phyloP scores from a whole-genome alignment of 306 rosid genomes.

The Rubus idaeus region DNA sequence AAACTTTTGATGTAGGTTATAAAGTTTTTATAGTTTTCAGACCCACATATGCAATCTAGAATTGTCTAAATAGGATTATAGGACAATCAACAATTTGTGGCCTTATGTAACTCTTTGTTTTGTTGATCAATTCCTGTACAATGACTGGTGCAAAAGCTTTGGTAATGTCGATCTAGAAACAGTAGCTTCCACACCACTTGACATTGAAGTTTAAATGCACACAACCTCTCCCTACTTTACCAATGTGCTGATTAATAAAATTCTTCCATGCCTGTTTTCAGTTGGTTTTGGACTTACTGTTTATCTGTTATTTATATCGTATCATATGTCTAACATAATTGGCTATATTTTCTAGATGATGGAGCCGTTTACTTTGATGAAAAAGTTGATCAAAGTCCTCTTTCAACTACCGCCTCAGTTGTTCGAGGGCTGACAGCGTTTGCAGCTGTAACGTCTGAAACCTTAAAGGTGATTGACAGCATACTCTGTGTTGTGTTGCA shows the following conservation, averaged over 20 bases:
- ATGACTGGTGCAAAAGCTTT: not conserved
- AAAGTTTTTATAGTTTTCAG: not conserved
- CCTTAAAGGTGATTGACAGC: constrained; percentile 59
- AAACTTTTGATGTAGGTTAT: not conserved
- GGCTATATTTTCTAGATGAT: constrained; percentile 58
- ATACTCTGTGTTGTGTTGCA: constrained; percentile 14
- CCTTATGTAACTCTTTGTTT: not conserved
- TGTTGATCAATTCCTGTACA: not conserved
- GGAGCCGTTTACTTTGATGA: constrained; percentile 87
- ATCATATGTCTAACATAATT: constrained; percentile 22
- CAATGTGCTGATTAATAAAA: not conserved
- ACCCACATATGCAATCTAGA: constrained; percentile 3
- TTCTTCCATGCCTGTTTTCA: not conserved
- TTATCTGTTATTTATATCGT: not conserved
- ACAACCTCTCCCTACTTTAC: not conserved
- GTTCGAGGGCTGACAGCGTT: constrained; percentile 79
- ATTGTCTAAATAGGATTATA: not conserved
- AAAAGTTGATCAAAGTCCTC: constrained; percentile 72
- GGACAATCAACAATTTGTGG: not conserved
- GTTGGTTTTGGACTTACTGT: not conserved
- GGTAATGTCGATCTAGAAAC: not conserved
- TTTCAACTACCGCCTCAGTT: constrained; percentile 86
- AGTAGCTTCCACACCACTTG: not conserved
- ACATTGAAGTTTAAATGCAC: not conserved
- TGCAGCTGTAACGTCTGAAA: constrained; percentile 67